Evolutionary conservation across 495 filamentous ascomycete species (phyloP).

Genomic region (Zalerion maritima): DNA sequence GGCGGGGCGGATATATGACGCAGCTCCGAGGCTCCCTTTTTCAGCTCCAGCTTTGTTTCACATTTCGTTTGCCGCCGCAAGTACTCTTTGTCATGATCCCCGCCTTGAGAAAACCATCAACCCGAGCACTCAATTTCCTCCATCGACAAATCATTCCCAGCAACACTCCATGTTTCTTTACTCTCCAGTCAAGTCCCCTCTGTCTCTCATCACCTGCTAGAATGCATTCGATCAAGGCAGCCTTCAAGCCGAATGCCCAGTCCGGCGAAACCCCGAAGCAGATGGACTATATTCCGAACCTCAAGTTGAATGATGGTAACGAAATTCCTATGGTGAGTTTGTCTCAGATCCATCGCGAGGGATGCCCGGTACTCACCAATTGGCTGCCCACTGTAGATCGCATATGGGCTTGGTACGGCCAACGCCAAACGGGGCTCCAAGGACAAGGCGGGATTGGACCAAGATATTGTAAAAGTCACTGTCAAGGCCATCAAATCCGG

Average conservation of each 20-base stretch:
- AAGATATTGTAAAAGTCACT: conserved; percentile 41
- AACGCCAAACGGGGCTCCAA: conserved; percentile 21
- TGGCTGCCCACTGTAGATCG: conserved; percentile 35
- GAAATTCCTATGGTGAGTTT: conserved; percentile 53
- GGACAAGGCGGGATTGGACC: conserved; percentile 27
- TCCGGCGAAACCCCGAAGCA: conserved; percentile 20
- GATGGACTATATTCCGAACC: conserved; percentile 18
- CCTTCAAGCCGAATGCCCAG: conserved; percentile 13
- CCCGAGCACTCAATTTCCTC: too few relatives aligned
- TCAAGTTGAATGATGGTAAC: conserved; percentile 60
- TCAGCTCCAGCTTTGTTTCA: too few relatives aligned
- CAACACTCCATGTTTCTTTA: too few relatives aligned
- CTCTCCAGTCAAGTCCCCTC: too few relatives aligned
- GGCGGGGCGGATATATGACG: too few relatives aligned
- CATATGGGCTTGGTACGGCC: conserved; percentile 49
- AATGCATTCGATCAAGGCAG: conserved; percentile 22
- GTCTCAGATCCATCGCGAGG: too few relatives aligned
- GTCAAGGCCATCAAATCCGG: conserved; percentile 55
- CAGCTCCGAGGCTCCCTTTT: too few relatives aligned
- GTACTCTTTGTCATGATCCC: too few relatives aligned
- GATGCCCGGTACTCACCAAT: too few relatives aligned
- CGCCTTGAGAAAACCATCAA: too few relatives aligned
- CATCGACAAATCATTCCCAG: too few relatives aligned
- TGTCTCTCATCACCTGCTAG: conserved; percentile 2
- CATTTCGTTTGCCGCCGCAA: too few relatives aligned